Percentiles rank a stretch among this genome's conserved stretches.
Evolutionary conservation across 805 yeast genomes (phyloP).

Genomic region (Candida chauliodis): DNA sequence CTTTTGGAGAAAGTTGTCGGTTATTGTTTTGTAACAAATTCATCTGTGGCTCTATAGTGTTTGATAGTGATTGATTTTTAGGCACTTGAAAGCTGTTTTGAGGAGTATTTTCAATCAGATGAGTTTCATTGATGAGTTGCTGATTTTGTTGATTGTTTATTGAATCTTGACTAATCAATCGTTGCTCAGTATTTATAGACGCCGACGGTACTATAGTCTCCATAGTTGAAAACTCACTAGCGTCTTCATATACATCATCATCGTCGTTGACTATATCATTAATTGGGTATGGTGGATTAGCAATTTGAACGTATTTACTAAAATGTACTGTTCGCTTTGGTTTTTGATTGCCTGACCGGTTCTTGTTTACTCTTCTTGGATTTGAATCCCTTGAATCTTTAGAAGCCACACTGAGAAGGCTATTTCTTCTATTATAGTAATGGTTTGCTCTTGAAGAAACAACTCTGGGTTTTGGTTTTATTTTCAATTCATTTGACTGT

Average conservation of each 20-base stretch:
- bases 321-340: neutral
- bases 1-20: neutral
- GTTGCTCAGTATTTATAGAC: too few relatives aligned
- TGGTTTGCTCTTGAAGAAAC: neutral
- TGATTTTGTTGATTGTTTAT: too few relatives aligned
- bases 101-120: too few relatives aligned
- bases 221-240: neutral
- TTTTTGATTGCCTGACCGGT: neutral
- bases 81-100: too few relatives aligned
- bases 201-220: too few relatives aligned
- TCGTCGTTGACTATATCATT: neutral
- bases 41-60: too few relatives aligned
- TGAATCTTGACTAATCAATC: too few relatives aligned
- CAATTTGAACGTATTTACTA: neutral
- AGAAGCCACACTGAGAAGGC: neutral
- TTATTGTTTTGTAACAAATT: neutral
- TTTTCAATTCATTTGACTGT: neutral
- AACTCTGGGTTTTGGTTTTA: neutral
- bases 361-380: neutral
- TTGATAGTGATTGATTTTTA: too few relatives aligned
- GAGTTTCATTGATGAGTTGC: too few relatives aligned
- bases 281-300: conserved; percentile 5
- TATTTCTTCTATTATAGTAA: neutral
- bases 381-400: conserved; percentile 5
- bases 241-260: neutral